A percentile compares a stretch with the other conserved stretches of the same genome.
phyloP scores from a whole-genome alignment of 2,329 filamentous ascomycete species.

The Fusarium sp. region DNA sequence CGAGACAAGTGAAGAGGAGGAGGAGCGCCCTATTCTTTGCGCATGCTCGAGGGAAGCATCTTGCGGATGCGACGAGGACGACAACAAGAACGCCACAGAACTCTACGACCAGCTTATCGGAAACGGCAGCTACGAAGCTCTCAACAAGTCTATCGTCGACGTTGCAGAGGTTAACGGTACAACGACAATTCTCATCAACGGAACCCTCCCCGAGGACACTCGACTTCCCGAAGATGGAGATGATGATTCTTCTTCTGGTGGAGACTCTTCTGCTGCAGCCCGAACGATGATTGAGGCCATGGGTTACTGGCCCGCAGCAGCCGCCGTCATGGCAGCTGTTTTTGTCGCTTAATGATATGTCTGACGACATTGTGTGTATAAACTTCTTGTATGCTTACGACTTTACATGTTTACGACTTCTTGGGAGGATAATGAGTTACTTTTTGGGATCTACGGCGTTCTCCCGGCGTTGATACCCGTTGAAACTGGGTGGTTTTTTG shows the following conservation, averaged over 20 bases:
- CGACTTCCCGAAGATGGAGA: constrained; percentile 54
- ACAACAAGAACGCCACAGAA: constrained; percentile 65
- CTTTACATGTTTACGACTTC: constrained; percentile 18
- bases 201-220: constrained; percentile 79
- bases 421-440: constrained; percentile 2
- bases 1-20: constrained; percentile 55
- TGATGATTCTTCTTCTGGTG: background rate
- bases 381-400: constrained; percentile 29
- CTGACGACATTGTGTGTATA: constrained; percentile 6
- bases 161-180: constrained; percentile 71
- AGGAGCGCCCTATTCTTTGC: constrained; percentile 52
- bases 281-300: constrained; percentile 51
- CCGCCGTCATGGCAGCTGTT: constrained; percentile 58
- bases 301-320: constrained; percentile 63
- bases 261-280: constrained; percentile 40
- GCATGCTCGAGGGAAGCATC: constrained; percentile 62
- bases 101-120: constrained; percentile 73
- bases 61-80: constrained; percentile 72
- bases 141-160: constrained; percentile 71
- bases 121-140: constrained; percentile 67
- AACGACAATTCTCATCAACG: constrained; percentile 75
- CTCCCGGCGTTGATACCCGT: constrained; percentile 24
- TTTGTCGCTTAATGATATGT: constrained; percentile 52
- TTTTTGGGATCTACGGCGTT: constrained; percentile 11
- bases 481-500: constrained; percentile 9